Evolutionary conservation across 257 asterid species (phyloP).

Genomic region (Gardenia jasminoides): DNA sequence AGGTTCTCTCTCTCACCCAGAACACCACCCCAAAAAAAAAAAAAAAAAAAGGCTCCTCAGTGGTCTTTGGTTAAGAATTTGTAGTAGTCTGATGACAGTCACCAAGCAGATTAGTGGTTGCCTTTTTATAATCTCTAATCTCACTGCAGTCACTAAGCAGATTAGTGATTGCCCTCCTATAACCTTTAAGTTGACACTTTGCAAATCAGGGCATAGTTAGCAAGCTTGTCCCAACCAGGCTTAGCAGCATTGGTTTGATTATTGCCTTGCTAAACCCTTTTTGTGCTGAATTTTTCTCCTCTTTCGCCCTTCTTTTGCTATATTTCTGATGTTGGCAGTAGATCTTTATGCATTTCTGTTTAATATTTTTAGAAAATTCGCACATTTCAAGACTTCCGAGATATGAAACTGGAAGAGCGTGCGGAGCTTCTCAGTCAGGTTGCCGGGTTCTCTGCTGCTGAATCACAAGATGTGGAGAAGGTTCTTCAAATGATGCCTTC

Average conservation of each 20-base stretch:
- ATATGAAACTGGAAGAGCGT: slow-evolving; percentile 74
- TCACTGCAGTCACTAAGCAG: background rate
- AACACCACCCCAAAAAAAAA: too few relatives aligned
- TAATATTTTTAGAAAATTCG: slow-evolving; percentile 69
- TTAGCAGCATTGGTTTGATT: background rate
- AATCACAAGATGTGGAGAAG: slow-evolving; percentile 80
- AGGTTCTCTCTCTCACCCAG: slow-evolving; percentile 48
- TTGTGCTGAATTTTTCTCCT: background rate
- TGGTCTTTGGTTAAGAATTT: background rate
- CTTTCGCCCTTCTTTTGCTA: background rate
- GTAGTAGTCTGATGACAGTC: too few relatives aligned
- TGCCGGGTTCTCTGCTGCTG: slow-evolving; percentile 72
- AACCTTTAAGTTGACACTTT: background rate
- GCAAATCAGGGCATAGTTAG: background rate
- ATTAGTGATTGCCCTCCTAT: background rate
- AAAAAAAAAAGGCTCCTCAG: too few relatives aligned
- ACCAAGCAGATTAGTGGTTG: too few relatives aligned
- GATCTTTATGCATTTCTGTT: slow-evolving; percentile 11
- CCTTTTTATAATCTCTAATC: too few relatives aligned
- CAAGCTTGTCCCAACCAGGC: background rate
- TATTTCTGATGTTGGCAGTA: background rate
- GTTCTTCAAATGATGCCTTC: slow-evolving; percentile 97
- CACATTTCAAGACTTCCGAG: slow-evolving; percentile 77
- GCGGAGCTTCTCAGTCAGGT: slow-evolving; percentile 73
- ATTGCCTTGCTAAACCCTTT: background rate